Conservation (phyloP, 2,329 filamentous ascomycete species). For the Aspergillus calidoustus region DNA sequence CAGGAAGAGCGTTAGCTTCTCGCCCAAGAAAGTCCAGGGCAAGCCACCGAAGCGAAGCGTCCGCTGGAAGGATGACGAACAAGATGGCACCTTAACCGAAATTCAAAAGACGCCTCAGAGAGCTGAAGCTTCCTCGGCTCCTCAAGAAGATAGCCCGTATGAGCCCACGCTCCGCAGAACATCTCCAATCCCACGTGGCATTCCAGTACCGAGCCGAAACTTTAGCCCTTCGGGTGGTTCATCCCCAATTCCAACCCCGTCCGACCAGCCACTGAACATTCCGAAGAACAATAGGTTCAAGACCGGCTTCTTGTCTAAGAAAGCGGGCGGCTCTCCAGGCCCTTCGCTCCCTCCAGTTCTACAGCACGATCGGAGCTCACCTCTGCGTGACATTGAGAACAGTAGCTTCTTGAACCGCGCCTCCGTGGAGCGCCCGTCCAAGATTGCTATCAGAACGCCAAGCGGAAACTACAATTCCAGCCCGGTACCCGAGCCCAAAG, state of each 20-base stretch:
- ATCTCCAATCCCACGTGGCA: slow-evolving; percentile 53
- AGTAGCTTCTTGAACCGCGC: slow-evolving; percentile 55
- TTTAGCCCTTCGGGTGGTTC: slow-evolving; percentile 51
- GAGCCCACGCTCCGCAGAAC: slow-evolving; percentile 55
- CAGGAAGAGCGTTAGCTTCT: slow-evolving; percentile 78
- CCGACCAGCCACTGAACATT: slow-evolving; percentile 63
- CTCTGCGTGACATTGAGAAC: slow-evolving; percentile 58
- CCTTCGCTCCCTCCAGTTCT: slow-evolving; percentile 63
- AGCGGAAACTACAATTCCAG: slow-evolving; percentile 42
- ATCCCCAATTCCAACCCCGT: slow-evolving; percentile 62
- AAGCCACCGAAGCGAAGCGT: slow-evolving; percentile 79
- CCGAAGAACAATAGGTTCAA: slow-evolving; percentile 79
- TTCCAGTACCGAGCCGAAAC: slow-evolving; percentile 48
- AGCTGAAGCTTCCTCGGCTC: slow-evolving; percentile 57
- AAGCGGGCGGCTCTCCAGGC: slow-evolving; percentile 67
- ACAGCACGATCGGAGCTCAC: slow-evolving; percentile 63
- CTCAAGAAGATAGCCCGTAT: slow-evolving; percentile 55
- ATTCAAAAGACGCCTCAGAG: slow-evolving; percentile 89
- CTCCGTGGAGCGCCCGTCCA: slow-evolving; percentile 46
- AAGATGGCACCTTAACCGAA: slow-evolving; percentile 83
- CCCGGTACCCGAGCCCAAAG: slow-evolving; percentile 54
- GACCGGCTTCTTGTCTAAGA: slow-evolving; percentile 80
- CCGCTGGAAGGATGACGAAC: slow-evolving; percentile 89
- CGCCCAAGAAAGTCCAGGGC: slow-evolving; percentile 67
- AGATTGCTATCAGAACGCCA: slow-evolving; percentile 45